phyloP scores from a whole-genome alignment of 108 stramenopile genomes.

The Schizochytrium sp. region DNA sequence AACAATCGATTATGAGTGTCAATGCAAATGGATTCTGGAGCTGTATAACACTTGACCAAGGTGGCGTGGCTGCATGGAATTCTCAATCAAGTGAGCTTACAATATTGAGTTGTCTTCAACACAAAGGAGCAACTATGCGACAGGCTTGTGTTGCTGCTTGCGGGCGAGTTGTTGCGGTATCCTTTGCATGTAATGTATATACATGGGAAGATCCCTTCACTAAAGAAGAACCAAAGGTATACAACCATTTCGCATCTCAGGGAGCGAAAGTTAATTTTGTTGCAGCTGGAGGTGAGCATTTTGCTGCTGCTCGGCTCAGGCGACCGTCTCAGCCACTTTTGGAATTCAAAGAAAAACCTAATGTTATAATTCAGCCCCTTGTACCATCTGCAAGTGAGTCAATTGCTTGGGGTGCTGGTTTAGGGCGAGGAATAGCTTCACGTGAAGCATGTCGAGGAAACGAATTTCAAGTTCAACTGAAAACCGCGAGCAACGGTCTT shows the following conservation, averaged over 20 bases:
- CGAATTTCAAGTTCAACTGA: too few relatives aligned
- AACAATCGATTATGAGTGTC: background rate
- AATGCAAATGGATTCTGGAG: background rate
- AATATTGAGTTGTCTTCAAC: background rate
- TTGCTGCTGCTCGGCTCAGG: too few relatives aligned
- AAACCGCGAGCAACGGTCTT: too few relatives aligned
- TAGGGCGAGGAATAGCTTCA: too few relatives aligned
- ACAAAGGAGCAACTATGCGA: slow-evolving; percentile 12
- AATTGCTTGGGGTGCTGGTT: too few relatives aligned
- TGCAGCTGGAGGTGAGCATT: too few relatives aligned
- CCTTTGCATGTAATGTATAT: slow-evolving; percentile 50
- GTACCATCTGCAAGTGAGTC: too few relatives aligned
- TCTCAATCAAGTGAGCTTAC: background rate
- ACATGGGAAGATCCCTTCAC: background rate
- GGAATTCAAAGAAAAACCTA: too few relatives aligned
- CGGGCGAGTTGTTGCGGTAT: background rate
- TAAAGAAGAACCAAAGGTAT: background rate
- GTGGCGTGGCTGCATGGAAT: background rate
- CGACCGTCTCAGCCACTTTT: too few relatives aligned
- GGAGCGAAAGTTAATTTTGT: background rate
- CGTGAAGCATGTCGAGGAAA: too few relatives aligned
- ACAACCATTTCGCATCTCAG: background rate
- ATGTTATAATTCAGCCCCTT: too few relatives aligned
- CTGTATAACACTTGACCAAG: background rate
- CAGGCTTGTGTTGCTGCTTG: background rate